Base-by-base conservation (phyloP, 108 stramenopile species). In the Conticribra guillardii region DNA sequence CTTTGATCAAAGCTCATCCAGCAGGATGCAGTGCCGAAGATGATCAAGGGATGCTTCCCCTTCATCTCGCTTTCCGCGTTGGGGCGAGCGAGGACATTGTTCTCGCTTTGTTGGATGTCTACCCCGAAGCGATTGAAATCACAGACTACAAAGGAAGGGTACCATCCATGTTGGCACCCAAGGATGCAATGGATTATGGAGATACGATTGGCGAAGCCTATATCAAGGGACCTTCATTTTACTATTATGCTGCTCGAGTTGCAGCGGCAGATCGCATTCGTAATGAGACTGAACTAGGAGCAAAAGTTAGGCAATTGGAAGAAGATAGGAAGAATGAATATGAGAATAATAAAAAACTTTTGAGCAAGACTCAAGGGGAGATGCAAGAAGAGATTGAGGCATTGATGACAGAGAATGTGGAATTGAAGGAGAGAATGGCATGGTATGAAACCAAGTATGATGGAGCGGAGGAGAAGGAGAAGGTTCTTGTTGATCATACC, bases 11-110 rank as follows among this genome's bases (percentile, higher is more conserved):
- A 26, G 71, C 70, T 7, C 79, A 89, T 81, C 84, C 86, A 8
- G 54, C 52, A 14, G 92, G 80, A 16, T 79, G 77, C 7, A 46
- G 45, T 7, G 49, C 75, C 32, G 57, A 66, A 27, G 92, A 93
- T 58, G 92, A 93, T 58, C 92, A 93, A 64, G 92, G 92, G 0
- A 87, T 89, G 86, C 66, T 89, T 9, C 88, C 92, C 7, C 70
- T 93, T 0, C 92, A 93, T 62, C 63, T 93, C 22, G 87, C 89
- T 32, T 85, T 53, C 59, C 83, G 49, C 17, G 82, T 84, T 64
- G 80, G 73, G 8, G 73, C 85, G 18, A 64, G 72, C 1, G 94
- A 95, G 47, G 82, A 82, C 16, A 64, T 90, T 37, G 85, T 92
- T 31, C 67, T 88, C 55, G 73, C 80, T 2, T 69, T 95, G 15